Evolutionary conservation across 352 stramenopile genomes (phyloP), one percentile per base, ranked within the genome.

Genomic region (Pythium pyrilobum): DNA sequence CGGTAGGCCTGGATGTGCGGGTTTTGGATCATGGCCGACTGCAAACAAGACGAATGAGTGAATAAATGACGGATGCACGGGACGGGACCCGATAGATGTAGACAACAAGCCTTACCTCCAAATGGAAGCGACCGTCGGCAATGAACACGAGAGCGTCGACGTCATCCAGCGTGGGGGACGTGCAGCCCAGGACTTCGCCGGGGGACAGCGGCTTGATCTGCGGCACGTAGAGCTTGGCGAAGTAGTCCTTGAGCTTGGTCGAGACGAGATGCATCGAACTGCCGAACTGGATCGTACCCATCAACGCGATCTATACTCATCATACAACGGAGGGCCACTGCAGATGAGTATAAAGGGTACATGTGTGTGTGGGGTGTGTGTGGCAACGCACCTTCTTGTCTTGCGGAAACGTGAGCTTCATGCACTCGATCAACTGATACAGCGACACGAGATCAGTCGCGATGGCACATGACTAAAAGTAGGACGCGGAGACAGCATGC

Each of bases 1-100:
- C 97, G 81, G 51, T 98, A 98, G 13, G 97, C 96, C 42, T 90
- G 72, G 29, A 99, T 64, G 20, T 82, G 66, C 9, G 97, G 97
- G 71, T 99, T 99, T 38, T 92, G 88, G 64, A 99, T 99, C 96
- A 99, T 99, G 25, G 94, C 92, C 5, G 89, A 93, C 84, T 96
- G 51, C n/a, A 33, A 9, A 34, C 6, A 52, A 50, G 4, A 23
- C 40, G 21, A 15, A 9, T 45, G 23, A 45, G 10, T 20, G 4
- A 12, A 11, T 43, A 10, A 43, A 21, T 20, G 20, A 43, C 33
- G 23, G 25, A 31, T 15, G 24, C 4, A 10, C 10, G 6, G 15
- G 7, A 25, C 11, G 4, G 13, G 2, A 21, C 21, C 1, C 11
- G 3, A 31, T 5, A 18, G 2, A 16, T 4, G 24, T 27, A 33